Percentiles rank a stretch among this genome's conserved stretches.
These are phyloP conservation scores for Solanum dulcamara DNA, from an alignment of 257 asterid genomes.

Conservation along the genomic window DNA sequence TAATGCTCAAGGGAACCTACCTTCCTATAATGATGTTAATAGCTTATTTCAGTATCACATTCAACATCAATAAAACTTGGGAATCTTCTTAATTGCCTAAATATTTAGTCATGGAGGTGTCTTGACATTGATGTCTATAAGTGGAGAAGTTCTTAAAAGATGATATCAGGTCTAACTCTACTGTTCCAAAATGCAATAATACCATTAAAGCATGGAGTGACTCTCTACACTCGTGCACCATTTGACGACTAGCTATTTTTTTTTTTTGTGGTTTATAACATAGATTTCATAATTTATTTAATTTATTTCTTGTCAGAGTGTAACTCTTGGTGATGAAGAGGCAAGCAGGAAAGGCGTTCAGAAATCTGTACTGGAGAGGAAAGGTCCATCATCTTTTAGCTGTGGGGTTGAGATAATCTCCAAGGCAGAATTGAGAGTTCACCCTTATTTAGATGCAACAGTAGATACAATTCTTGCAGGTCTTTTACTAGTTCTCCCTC, in stretches of 20 bases:
- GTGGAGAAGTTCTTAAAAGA: not conserved
- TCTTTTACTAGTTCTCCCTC: slow-evolving; percentile 12
- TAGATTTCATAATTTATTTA: not conserved
- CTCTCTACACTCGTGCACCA: not conserved
- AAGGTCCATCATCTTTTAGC: slow-evolving; percentile 88
- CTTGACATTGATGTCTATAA: not conserved
- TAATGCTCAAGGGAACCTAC: not conserved
- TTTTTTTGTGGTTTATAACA: not conserved
- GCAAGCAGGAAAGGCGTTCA: slow-evolving; percentile 95
- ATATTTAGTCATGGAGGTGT: not conserved
- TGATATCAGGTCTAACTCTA: not conserved
- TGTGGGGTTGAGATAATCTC: slow-evolving; percentile 94
- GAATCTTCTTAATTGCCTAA: not conserved
- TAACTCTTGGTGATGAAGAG: slow-evolving; percentile 96
- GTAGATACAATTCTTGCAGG: slow-evolving; percentile 90
- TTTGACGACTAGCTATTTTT: not conserved
- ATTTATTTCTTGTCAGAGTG: slow-evolving; percentile 75
- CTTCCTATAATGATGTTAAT: not conserved
- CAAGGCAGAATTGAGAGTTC: slow-evolving; percentile 66
- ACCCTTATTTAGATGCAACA: slow-evolving; percentile 73
- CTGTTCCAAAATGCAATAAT: not conserved
- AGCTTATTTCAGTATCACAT: not conserved
- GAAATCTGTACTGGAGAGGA: slow-evolving; percentile 87
- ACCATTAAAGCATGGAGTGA: no score
- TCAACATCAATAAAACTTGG: not conserved